These are phyloP conservation scores for Malania oleifera DNA, from an alignment of 164 flowering plant genomes.

Conservation along the genomic window DNA sequence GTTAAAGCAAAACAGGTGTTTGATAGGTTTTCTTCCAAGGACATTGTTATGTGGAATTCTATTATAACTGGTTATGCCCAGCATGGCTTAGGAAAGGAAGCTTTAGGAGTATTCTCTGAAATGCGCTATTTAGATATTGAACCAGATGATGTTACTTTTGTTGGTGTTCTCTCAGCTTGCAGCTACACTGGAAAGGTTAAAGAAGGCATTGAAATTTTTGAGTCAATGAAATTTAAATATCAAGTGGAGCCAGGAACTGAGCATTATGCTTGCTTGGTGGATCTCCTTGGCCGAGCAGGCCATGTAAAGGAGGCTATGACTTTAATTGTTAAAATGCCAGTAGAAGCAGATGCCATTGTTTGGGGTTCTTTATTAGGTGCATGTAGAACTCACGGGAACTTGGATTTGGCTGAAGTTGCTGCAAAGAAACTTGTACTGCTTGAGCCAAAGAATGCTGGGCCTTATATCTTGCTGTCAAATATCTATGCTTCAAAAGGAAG, in stretches of 20 bases:
- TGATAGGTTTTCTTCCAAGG: constrained; percentile 47
- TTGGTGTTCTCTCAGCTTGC: constrained; percentile 78
- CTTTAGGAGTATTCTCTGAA: constrained; percentile 50
- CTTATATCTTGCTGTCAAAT: constrained; percentile 60
- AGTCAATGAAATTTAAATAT: constrained; percentile 50
- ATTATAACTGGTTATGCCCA: constrained; percentile 77
- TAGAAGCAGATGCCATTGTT: constrained; percentile 69
- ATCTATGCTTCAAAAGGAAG: constrained; percentile 64
- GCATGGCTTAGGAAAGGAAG: constrained; percentile 68
- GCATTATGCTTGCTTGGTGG: constrained; percentile 84
- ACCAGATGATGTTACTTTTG: constrained; percentile 64
- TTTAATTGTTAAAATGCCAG: constrained; percentile 51
- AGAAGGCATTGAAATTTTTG: constrained; percentile 59
- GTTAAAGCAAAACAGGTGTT: constrained; percentile 51
- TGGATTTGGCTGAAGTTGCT: constrained; percentile 72
- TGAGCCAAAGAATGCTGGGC: constrained; percentile 72
- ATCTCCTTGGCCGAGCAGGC: constrained; percentile 79
- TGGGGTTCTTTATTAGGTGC: constrained; percentile 88
- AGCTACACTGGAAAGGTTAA: constrained; percentile 66
- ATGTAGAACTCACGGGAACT: constrained; percentile 55
- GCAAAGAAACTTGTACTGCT: constrained; percentile 61
- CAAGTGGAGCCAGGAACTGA: constrained; percentile 47
- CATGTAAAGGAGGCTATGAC: constrained; percentile 52
- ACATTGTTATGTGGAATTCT: constrained; percentile 84
- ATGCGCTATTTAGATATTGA: constrained; percentile 40